Percentiles rank a stretch among this genome's conserved stretches.
Conservation (phyloP, 805 yeast species). For the Saturnispora bothae region DNA sequence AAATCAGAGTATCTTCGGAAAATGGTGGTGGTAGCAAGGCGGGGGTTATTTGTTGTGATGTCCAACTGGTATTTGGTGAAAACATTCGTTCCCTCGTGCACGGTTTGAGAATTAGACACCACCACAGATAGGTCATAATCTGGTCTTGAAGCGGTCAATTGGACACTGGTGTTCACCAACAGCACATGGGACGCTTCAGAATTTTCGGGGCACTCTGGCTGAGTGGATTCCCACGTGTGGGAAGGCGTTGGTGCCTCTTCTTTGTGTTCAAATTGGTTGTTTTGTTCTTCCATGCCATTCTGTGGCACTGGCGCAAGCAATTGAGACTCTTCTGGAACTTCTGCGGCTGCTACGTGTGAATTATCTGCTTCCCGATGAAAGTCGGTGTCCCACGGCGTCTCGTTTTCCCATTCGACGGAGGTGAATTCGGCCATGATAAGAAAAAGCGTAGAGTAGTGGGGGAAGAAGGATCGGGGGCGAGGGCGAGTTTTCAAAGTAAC, state of each 20-base stretch:
- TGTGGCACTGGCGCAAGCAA: neutral
- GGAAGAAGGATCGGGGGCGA: neutral
- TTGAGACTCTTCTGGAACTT: neutral
- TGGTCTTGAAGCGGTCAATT: slow-evolving; percentile 3
- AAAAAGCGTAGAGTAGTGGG: neutral
- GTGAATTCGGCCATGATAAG: slow-evolving; percentile 38
- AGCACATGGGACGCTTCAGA: neutral
- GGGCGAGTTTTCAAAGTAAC: too few species aligned
- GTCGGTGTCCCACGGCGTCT: slow-evolving; percentile 5
- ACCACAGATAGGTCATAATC: slow-evolving; percentile 22
- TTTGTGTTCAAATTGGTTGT: neutral
- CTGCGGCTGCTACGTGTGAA: neutral
- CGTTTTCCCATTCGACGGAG: slow-evolving; percentile 44
- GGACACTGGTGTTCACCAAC: neutral
- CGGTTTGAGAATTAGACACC: slow-evolving; percentile 57
- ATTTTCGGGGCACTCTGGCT: neutral
- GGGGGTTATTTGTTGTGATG: slow-evolving; percentile 54
- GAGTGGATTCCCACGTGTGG: neutral
- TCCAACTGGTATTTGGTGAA: slow-evolving; percentile 62
- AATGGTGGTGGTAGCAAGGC: slow-evolving; percentile 38
- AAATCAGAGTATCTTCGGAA: slow-evolving; percentile 86
- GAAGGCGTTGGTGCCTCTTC: neutral
- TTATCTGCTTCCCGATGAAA: slow-evolving; percentile 22
- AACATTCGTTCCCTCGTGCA: slow-evolving; percentile 67
- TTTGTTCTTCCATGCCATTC: neutral